Conservation (phyloP, 1,139 yeast species). For the Hyphopichia burtonii region DNA sequence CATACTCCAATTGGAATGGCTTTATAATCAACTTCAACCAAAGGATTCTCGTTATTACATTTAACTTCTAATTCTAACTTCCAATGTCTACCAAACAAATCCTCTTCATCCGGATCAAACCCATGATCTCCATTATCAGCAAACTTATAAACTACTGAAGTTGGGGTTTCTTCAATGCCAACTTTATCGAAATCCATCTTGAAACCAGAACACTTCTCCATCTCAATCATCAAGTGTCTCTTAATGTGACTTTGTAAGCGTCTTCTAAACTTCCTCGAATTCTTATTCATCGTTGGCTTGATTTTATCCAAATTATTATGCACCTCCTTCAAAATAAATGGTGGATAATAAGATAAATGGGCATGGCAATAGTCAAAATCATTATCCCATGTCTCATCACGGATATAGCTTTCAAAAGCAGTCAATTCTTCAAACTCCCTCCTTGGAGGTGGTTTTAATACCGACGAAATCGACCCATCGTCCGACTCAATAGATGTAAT, state of each 20-base stretch:
- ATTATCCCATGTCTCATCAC: conserved; percentile 76
- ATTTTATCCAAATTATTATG: conserved; percentile 72
- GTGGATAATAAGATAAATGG: conserved; percentile 66
- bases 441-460: conserved; percentile 41
- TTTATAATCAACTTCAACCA: conserved; percentile 58
- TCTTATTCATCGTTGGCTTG: conserved; percentile 70
- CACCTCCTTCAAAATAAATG: conserved; percentile 65
- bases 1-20: conserved; percentile 33
- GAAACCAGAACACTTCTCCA: conserved; percentile 60
- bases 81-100: conserved; percentile 51
- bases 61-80: conserved; percentile 55
- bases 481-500: conserved; percentile 35
- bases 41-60: conserved; percentile 59
- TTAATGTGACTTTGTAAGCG: conserved; percentile 74
- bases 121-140: conserved; percentile 56
- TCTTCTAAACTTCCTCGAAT: conserved; percentile 69
- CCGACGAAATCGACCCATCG: conserved; percentile 29
- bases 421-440: conserved; percentile 62
- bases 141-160: conserved; percentile 51
- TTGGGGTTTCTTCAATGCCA: conserved; percentile 47
- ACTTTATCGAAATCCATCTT: conserved; percentile 53
- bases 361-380: conserved; percentile 71
- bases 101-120: conserved; percentile 47
- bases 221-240: conserved; percentile 67
- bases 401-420: conserved; percentile 61